Conservation (phyloP, 768 basidiomycete species). For the Tubosaeta brunneosetosa region DNA sequence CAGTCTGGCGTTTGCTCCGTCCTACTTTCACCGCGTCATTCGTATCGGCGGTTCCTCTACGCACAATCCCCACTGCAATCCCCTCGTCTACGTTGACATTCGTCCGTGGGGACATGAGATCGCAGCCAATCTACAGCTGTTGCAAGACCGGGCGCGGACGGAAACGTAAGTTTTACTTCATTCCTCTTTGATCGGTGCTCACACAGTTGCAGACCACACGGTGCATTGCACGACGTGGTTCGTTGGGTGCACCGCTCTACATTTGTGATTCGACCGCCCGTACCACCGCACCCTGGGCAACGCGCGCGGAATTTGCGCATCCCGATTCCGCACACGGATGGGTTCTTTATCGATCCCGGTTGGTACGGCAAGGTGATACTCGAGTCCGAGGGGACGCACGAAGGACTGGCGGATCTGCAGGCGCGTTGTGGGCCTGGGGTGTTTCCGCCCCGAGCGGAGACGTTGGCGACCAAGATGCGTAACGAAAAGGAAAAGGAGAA, state of each 20-base stretch:
- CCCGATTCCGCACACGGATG: conserved; percentile 52
- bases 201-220: conserved; percentile 57
- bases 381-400: conserved; percentile 85
- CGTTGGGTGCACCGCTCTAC: conserved; percentile 82
- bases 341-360: conserved; percentile 63
- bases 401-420: conserved; percentile 74
- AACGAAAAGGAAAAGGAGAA: conserved; percentile 39
- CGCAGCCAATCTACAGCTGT: conserved; percentile 62
- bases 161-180: conserved; percentile 62
- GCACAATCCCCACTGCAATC: conserved; percentile 48
- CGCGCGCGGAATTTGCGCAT: conserved; percentile 30
- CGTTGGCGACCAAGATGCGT: conserved; percentile 29
- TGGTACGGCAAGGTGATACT: conserved; percentile 84
- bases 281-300: conserved; percentile 29
- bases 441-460: conserved; percentile 56
- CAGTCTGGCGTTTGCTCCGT: conserved; percentile 76
- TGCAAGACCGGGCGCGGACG: conserved; percentile 72
- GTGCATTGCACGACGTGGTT: conserved; percentile 72
- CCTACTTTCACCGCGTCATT: conserved; percentile 85
- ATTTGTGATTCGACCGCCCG: conserved; percentile 58
- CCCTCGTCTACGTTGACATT: conserved; percentile 68
- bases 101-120: conserved; percentile 78
- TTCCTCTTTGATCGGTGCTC: conserved; percentile 1
- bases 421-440: conserved; percentile 63
- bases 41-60: conserved; percentile 40